phyloP scores from a whole-genome alignment of 2,329 filamentous ascomycete species.

The Coniella vitis region DNA sequence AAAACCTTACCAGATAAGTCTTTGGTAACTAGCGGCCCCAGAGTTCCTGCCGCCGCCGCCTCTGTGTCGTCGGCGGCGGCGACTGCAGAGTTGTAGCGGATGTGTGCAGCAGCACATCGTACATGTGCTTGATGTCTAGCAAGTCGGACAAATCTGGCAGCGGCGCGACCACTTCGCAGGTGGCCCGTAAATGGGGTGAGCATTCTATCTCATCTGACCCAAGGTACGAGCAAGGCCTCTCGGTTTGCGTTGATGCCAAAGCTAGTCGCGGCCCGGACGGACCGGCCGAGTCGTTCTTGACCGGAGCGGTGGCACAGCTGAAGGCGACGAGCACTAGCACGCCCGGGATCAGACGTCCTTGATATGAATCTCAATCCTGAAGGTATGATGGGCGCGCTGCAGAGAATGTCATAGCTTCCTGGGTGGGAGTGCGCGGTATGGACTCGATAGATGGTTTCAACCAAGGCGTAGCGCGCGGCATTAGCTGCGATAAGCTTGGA shows the following conservation, averaged over 20 bases:
- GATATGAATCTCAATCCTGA: neutral
- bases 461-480: no score
- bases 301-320: neutral
- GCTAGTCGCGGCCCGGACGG: neutral
- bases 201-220: constrained; percentile 28
- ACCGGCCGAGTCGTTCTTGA: neutral
- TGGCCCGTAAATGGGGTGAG: constrained; percentile 31
- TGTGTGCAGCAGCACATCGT: constrained; percentile 29
- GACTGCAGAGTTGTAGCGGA: constrained; percentile 37
- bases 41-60: constrained; percentile 11
- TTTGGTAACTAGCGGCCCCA: constrained; percentile 13
- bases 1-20: constrained; percentile 36
- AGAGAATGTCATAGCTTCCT: constrained; percentile 3
- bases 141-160: constrained; percentile 43
- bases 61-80: neutral
- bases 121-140: constrained; percentile 40
- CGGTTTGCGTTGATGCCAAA: neutral
- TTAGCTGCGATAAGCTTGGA: no score
- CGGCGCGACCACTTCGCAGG: constrained; percentile 32
- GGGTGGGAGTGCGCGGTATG: no score
- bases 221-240: neutral
- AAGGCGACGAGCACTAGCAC: neutral
- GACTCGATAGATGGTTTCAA: no score
- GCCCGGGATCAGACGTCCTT: no score
- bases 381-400: constrained; percentile 6